Evolutionary conservation across 176 grass and related monocot species (phyloP).

Genomic region (Carex scoparia): DNA sequence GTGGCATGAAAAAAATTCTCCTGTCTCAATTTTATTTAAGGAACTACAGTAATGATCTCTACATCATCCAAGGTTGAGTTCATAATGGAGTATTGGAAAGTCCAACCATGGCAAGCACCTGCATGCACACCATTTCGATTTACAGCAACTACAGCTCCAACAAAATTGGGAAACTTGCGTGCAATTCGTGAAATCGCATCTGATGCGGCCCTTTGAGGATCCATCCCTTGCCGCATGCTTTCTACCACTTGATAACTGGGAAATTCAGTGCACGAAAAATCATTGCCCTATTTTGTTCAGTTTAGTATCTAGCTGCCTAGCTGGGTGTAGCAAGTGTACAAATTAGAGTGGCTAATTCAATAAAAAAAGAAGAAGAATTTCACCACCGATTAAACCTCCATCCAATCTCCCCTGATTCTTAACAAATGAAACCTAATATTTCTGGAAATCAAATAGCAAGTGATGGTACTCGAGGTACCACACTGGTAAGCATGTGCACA

Average conservation of each 20-base stretch:
- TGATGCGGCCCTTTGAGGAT: constrained; percentile 49
- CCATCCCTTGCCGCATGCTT: constrained; percentile 88
- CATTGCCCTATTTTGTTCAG: neutral
- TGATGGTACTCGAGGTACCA: neutral
- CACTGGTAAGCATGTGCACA: neutral
- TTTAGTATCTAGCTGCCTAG: neutral
- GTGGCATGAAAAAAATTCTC: neutral
- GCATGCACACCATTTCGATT: constrained; percentile 56
- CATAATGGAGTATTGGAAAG: constrained; percentile 76
- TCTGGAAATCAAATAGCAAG: neutral
- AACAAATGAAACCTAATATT: neutral
- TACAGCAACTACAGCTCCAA: constrained; percentile 70
- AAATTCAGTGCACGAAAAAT: neutral
- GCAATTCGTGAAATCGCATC: constrained; percentile 88
- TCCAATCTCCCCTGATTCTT: neutral
- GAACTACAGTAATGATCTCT: constrained; percentile 56
- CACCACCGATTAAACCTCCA: neutral
- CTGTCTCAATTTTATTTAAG: constrained; percentile 19
- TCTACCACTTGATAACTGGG: constrained; percentile 87
- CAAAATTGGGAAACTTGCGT: constrained; percentile 59
- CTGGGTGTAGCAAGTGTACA: neutral
- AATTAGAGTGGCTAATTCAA: neutral
- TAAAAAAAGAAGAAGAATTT: neutral
- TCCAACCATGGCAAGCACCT: constrained; percentile 77
- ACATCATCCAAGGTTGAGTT: constrained; percentile 71